Conservation (phyloP, 257 asterid species). For the Nicotiana paniculata region DNA sequence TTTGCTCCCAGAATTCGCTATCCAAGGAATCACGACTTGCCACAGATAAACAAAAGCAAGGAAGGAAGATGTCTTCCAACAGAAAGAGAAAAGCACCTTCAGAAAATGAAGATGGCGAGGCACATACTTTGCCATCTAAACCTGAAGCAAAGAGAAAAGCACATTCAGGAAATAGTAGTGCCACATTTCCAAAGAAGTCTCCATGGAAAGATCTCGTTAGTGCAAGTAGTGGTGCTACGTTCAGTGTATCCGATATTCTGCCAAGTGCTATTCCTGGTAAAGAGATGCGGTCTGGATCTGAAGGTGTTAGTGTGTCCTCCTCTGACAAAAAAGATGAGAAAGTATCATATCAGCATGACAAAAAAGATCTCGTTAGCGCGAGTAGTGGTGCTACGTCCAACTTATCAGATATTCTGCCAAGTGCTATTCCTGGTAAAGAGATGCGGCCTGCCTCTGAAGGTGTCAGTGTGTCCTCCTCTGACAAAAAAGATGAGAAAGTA, state of each 20-base stretch:
- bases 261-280: constrained; percentile 19
- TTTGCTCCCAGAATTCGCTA: constrained; percentile 26
- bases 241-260: constrained; percentile 41
- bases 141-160: constrained; percentile 14
- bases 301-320: constrained; percentile 11
- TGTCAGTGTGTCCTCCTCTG: constrained; percentile 11
- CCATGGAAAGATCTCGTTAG: constrained; percentile 39
- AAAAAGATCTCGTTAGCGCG: constrained; percentile 19
- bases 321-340: constrained; percentile 14
- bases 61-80: constrained; percentile 21
- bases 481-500: constrained; percentile 12
- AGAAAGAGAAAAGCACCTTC: constrained; percentile 45
- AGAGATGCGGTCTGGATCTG: constrained; percentile 23
- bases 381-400: constrained; percentile 28
- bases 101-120: constrained; percentile 12
- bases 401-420: constrained; percentile 33
- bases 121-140: constrained; percentile 5
- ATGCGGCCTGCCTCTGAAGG: constrained; percentile 14
- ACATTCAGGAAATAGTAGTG: constrained; percentile 1
- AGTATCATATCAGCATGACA: not conserved
- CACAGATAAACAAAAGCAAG: not conserved
- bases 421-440: constrained; percentile 24
- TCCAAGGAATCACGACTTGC: constrained; percentile 13
- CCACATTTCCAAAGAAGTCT: constrained; percentile 26
- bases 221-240: constrained; percentile 28